Evolutionary conservation across 176 grass and related monocot genomes (phyloP), one percentile per base, ranked within the genome.

Genomic region (Rhipidocladum racemiflorum): DNA sequence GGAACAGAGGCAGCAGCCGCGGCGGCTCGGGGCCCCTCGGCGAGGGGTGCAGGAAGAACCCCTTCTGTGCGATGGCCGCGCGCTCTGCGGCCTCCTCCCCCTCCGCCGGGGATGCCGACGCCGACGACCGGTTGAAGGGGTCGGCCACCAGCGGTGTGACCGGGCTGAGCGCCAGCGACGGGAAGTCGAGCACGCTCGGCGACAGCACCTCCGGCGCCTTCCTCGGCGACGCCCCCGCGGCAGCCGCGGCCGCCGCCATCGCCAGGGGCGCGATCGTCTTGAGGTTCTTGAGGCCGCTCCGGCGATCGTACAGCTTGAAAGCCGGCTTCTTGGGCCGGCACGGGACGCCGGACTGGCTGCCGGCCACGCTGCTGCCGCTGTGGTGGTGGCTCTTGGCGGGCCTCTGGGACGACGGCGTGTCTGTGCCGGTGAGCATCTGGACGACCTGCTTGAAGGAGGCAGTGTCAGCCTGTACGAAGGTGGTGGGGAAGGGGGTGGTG

Each of bases 381-480:
- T 23, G 35, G 75, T 39, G 21, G 53, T 53, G 82, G 68, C 20
- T 40, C 82, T 84, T 68, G 85, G 80, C 34, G 14, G 68, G 81
- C 70, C 72, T 85, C 87, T 85, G 86, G 21, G 70, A 17, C 23
- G 66, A 27, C 13, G 79, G 17, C 59, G 76, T 87, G 81, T 78
- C 81, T 75, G 90, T 44, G 71, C 93, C 93, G 43, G 93, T 95
- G 81, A 95, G 90, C 83, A 90, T 85, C 88, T 95, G 93, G 35
- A 95, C 93, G 35, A 95, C 90, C 75, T 95, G 85, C 83, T 95
- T 95, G 85, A 95, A 95, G 85, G 85, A 88, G 70, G 85, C 65
- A 24, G 87, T 84, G 79, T 95, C 93, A 70, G 90, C 93, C 84
- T 95, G 90, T 14, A 95, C 89, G 83, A 95, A 92, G 38, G 93